Conservation (phyloP, 2,329 filamentous ascomycete species). For the Plenodomus biglobosus region DNA sequence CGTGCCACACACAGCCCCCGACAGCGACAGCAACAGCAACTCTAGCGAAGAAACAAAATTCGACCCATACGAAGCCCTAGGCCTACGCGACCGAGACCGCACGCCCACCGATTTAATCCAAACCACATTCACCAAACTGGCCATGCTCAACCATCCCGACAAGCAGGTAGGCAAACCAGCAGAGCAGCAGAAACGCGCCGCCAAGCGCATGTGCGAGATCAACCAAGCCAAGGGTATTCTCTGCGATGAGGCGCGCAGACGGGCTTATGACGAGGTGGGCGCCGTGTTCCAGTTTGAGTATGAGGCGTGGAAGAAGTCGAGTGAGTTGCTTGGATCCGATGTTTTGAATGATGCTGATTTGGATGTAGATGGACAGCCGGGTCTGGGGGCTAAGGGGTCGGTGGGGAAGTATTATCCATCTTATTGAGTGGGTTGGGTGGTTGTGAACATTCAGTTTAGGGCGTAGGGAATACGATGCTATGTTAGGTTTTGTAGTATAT, state of each 20-base stretch:
- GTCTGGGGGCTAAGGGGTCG: not conserved
- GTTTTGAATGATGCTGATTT: not conserved
- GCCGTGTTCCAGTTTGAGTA: constrained; percentile 1
- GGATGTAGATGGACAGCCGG: not conserved
- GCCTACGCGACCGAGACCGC: not conserved
- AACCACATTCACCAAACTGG: not conserved
- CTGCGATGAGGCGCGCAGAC: constrained; percentile 2
- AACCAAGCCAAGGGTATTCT: constrained; percentile 4
- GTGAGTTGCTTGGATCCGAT: constrained; percentile 1
- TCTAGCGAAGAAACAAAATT: not conserved
- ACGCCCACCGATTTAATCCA: constrained; percentile 1
- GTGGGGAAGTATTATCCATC: not conserved
- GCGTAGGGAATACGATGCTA: not conserved
- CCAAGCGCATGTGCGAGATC: constrained; percentile 4
- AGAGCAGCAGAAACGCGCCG: not conserved
- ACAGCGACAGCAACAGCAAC: not conserved
- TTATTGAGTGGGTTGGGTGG: not conserved
- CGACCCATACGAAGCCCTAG: constrained; percentile 2
- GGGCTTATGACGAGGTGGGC: constrained; percentile 7
- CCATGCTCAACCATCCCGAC: constrained; percentile 1
- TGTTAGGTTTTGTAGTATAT: too few species aligned
- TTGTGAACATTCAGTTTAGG: not conserved
- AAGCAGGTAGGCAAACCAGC: not conserved
- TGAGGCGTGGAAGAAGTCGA: constrained; percentile 4
- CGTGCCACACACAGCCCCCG: not conserved